Percentiles rank a stretch among this genome's conserved stretches.
phyloP scores from a whole-genome alignment of 2,329 filamentous ascomycete species.

The Corniculantispora saksenae region DNA sequence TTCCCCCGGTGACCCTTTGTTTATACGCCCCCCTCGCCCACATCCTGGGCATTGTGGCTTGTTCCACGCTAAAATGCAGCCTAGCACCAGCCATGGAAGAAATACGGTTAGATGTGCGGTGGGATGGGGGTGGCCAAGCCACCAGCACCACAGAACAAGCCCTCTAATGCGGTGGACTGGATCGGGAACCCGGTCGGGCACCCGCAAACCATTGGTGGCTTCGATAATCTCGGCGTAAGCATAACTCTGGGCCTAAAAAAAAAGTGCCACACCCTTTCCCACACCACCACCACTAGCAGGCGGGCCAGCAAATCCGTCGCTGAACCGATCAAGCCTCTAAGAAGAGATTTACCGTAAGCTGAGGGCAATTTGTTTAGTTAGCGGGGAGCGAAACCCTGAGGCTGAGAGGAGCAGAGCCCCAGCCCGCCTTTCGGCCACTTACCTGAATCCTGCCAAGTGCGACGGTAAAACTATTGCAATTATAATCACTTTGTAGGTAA shows the following conservation, averaged over 20 bases:
- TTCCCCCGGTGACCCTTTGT: not conserved
- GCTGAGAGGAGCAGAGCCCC: not conserved
- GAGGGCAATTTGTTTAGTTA: not conserved
- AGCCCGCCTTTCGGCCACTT: constrained; percentile 2
- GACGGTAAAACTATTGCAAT: not conserved
- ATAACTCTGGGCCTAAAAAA: constrained; percentile 11
- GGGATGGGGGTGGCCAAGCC: constrained; percentile 11
- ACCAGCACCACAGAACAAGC: constrained; percentile 10
- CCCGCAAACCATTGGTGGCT: constrained; percentile 19
- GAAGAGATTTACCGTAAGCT: constrained; percentile 4
- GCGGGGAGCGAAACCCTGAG: not conserved
- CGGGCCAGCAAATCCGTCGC: constrained; percentile 4
- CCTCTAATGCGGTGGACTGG: constrained; percentile 2
- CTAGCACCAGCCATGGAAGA: not conserved
- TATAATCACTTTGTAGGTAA: not conserved
- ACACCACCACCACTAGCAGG: not conserved
- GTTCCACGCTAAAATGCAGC: not conserved
- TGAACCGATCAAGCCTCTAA: constrained; percentile 14
- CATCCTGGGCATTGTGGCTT: not conserved
- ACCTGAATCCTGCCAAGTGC: not conserved
- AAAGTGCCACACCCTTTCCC: not conserved
- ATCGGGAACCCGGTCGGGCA: constrained; percentile 12
- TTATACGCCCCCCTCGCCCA: not conserved
- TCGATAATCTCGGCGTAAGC: constrained; percentile 11
- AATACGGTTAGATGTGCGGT: constrained; percentile 17